phyloP scores from a whole-genome alignment of 129 eudicot genomes.

The Escallonia herrerae region DNA sequence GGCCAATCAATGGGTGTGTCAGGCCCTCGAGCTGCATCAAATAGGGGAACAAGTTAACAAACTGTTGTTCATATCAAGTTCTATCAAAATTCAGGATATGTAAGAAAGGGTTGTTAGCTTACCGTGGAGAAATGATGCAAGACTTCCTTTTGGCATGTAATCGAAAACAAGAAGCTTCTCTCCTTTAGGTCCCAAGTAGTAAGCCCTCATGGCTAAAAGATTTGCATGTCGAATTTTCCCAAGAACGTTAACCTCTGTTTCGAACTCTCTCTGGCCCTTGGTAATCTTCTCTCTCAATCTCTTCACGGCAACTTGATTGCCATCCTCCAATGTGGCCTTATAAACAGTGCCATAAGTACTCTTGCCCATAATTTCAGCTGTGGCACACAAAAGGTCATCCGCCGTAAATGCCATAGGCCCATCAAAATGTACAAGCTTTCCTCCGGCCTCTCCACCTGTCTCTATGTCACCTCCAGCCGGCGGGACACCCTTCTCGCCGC shows the following conservation, averaged over 20 bases:
- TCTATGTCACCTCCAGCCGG: constrained; percentile 51
- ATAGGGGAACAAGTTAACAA: neutral
- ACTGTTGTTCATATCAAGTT: too few species aligned
- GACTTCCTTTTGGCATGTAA: constrained; percentile 80
- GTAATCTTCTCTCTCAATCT: constrained; percentile 84
- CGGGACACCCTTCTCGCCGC: constrained; percentile 40
- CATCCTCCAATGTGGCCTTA: constrained; percentile 74
- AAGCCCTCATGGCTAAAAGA: constrained; percentile 76
- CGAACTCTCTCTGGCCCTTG: constrained; percentile 62
- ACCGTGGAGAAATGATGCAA: constrained; percentile 77
- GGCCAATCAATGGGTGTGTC: constrained; percentile 58
- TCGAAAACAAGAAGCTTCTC: constrained; percentile 89
- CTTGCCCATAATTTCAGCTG: constrained; percentile 89
- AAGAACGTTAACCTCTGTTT: constrained; percentile 58
- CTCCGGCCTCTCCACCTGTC: constrained; percentile 64
- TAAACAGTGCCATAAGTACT: constrained; percentile 93
- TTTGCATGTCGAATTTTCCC: constrained; percentile 72
- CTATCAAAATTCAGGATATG: too few species aligned
- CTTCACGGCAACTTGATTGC: constrained; percentile 81
- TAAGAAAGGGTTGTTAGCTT: neutral
- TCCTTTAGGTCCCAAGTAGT: constrained; percentile 83
- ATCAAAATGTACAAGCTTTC: constrained; percentile 81
- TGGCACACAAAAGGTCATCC: constrained; percentile 86
- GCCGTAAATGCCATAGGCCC: constrained; percentile 82
- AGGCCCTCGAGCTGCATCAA: constrained; percentile 69